Evolutionary conservation across 1,139 yeast genomes (phyloP), one percentile per base, ranked within the genome.

Genomic region (Candida buenavistaensis): DNA sequence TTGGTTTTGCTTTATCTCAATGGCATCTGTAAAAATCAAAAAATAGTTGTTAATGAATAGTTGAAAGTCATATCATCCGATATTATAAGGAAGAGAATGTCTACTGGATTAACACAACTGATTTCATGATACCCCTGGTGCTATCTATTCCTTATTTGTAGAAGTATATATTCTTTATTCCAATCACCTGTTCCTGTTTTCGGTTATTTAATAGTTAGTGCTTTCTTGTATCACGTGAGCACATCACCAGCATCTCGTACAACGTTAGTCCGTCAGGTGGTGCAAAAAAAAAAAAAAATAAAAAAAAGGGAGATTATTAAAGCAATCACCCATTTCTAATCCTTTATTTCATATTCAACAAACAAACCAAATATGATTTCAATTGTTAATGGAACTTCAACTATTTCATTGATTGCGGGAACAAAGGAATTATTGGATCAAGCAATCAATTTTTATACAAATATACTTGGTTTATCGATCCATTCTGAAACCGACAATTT

Each of bases 311-410:
- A 20, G n/a, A 10, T 20, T 11, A 20, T 11, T 11, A 20, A 20
- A n/a, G n/a, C n/a, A n/a, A n/a, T n/a, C n/a, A n/a, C n/a, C n/a
- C n/a, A n/a, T n/a, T n/a, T n/a, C n/a, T n/a, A n/a, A n/a, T n/a
- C n/a, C n/a, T n/a, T n/a, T 22, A 5, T 22, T 22, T 22, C 12
- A 11, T 22, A 6, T 22, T 22, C 12, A 6, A 9, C 19, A 17
- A 22, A 22, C 24, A 26, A 13, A 6, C 6, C 5, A 17, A 33
- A 10, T 2, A 40, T 40, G 41, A 27, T 35, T 30, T 58, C 76
- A 22, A 47, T 76, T 37, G 71, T 78, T 38, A 76, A 75, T 50
- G 82, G 81, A 11, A 63, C 75, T 16, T 63, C 80, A 19, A 64
- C 65, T 40, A 60, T 73, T 37, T 57, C 67, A 23, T 58, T 75